phyloP scores from a whole-genome alignment of 148 eudicot genomes.

The Rhododendron kiyosumense region DNA sequence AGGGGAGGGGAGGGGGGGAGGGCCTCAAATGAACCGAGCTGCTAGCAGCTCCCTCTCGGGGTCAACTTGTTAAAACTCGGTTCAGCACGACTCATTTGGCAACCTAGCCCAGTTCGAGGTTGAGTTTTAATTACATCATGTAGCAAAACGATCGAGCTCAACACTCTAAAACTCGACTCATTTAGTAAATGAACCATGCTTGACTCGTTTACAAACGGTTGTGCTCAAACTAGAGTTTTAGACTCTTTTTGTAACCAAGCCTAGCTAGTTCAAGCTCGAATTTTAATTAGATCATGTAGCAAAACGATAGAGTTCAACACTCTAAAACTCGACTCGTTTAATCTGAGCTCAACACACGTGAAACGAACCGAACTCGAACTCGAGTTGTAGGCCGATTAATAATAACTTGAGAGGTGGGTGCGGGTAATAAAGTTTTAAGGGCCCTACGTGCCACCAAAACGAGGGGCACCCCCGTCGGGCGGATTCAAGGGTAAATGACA shows the following conservation, averaged over 20 bases:
- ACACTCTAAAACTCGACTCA: background rate
- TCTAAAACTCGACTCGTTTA: too few species aligned
- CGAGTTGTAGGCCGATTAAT: too few species aligned
- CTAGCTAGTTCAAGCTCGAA: too few species aligned
- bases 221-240: background rate
- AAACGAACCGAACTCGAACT: too few species aligned
- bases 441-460: conserved; percentile 40
- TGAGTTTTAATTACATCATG: too few species aligned
- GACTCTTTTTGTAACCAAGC: too few species aligned
- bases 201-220: too few species aligned
- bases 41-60: background rate
- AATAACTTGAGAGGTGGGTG: conserved; percentile 11
- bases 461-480: conserved; percentile 44
- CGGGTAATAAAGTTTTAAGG: conserved; percentile 9
- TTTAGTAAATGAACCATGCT: too few species aligned
- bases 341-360: too few species aligned
- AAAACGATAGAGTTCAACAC: too few species aligned
- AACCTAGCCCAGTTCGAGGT: background rate
- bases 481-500: conserved; percentile 31
- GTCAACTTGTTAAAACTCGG: background rate
- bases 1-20: background rate
- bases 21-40: background rate
- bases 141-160: background rate
- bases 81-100: background rate
- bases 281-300: too few species aligned